Conservation (phyloP, 2,329 filamentous ascomycete genomes). For the Trichoderma guizhouense region DNA sequence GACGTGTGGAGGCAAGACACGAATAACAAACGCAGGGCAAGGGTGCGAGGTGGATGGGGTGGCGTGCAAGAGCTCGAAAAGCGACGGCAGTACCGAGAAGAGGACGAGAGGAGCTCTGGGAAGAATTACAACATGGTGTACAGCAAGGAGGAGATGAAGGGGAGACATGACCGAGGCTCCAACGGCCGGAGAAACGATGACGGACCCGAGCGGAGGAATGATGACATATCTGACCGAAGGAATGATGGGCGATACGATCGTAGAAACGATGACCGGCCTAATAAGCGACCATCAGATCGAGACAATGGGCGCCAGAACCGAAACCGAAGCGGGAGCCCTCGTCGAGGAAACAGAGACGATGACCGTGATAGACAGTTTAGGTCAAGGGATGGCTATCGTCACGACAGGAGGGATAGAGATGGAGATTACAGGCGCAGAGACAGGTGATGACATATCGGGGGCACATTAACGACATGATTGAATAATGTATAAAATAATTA, state of each 20-base stretch:
- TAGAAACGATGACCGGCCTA: constrained; percentile 13
- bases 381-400: constrained; percentile 28
- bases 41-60: constrained; percentile 74
- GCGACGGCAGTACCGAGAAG: constrained; percentile 81
- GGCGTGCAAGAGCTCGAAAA: constrained; percentile 86
- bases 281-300: background rate
- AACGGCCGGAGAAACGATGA: constrained; percentile 20
- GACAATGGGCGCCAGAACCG: constrained; percentile 22
- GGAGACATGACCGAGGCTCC: constrained; percentile 35
- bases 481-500: background rate
- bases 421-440: constrained; percentile 51
- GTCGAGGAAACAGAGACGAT: constrained; percentile 33
- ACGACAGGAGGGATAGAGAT: constrained; percentile 24
- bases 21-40: constrained; percentile 69
- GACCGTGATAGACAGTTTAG: constrained; percentile 20
- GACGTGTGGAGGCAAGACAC: constrained; percentile 85
- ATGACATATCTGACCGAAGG: constrained; percentile 21
- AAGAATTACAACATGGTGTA: constrained; percentile 76
- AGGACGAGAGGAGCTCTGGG: constrained; percentile 45
- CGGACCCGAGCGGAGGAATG: background rate
- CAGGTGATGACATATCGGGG: background rate
- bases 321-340: constrained; percentile 44
- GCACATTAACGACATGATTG: background rate
- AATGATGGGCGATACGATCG: constrained; percentile 17
- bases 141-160: constrained; percentile 65